These are phyloP conservation scores for Pestalotiopsis fici DNA, from an alignment of 2,329 filamentous ascomycete genomes.

Conservation along the genomic window DNA sequence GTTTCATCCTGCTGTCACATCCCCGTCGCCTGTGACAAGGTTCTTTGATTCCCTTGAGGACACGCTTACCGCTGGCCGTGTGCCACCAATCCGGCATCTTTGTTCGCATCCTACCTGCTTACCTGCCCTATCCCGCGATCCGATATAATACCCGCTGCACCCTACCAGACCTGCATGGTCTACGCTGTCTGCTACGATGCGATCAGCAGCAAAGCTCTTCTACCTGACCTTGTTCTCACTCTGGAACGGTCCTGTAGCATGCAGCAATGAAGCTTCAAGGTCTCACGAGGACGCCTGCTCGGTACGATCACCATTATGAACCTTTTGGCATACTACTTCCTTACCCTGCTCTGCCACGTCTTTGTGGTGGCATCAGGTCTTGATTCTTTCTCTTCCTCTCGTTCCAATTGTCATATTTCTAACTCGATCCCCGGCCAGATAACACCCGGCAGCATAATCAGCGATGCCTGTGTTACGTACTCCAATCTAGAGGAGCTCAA, in stretches of 20 bases:
- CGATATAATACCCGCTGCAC: background rate
- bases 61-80: background rate
- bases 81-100: background rate
- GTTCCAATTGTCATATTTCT: constrained; percentile 31
- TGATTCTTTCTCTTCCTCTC: background rate
- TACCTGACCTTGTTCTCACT: constrained; percentile 59
- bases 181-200: constrained; percentile 39
- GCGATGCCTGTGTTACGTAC: constrained; percentile 93
- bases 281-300: constrained; percentile 49
- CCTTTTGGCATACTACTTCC: constrained; percentile 15
- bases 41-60: background rate
- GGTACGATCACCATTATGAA: constrained; percentile 42
- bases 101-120: background rate
- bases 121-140: constrained; percentile 2
- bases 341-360: constrained; percentile 21
- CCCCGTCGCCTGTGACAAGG: background rate
- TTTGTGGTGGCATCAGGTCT: constrained; percentile 1
- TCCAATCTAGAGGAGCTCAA: constrained; percentile 87
- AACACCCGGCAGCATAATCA: constrained; percentile 84
- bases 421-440: constrained; percentile 60
- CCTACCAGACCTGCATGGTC: background rate
- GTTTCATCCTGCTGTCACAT: constrained; percentile 11
- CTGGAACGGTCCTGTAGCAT: constrained; percentile 50
- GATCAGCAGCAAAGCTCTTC: constrained; percentile 53
- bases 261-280: constrained; percentile 35